phyloP scores from a whole-genome alignment of 257 asterid species.

The Osmanthus fragrans region DNA sequence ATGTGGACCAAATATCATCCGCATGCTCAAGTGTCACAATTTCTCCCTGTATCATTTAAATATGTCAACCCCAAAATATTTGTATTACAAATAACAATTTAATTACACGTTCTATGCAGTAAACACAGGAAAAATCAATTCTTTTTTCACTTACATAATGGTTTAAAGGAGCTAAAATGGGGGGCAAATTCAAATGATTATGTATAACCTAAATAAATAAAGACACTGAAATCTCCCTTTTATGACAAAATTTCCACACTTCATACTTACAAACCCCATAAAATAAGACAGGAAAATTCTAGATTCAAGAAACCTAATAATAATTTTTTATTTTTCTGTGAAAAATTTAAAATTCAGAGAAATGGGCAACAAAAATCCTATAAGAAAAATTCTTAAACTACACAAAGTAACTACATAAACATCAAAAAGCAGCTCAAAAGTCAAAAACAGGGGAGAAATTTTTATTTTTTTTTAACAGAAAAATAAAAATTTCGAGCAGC shows the following conservation, averaged over 20 bases:
- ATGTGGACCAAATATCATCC: background rate
- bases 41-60: background rate
- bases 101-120: background rate
- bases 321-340: background rate
- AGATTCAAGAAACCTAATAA: slow-evolving; percentile 1
- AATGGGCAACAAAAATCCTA: background rate
- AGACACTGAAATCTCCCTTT: background rate
- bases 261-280: background rate
- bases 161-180: background rate
- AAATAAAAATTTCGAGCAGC: background rate
- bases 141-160: slow-evolving; percentile 1
- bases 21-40: background rate
- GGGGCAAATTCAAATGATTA: background rate
- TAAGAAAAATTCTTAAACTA: background rate
- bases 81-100: background rate
- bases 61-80: background rate
- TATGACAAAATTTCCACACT: background rate
- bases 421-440: slow-evolving; percentile 17
- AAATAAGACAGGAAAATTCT: background rate
- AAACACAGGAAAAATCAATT: slow-evolving; percentile 5
- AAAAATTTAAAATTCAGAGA: slow-evolving; percentile 1
- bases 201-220: background rate
- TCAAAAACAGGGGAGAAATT: slow-evolving; percentile 2
- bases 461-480: background rate
- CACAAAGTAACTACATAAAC: background rate